Evolutionary conservation across 2,329 filamentous ascomycete genomes (phyloP).

Genomic region (Epichloe aotearoae): DNA sequence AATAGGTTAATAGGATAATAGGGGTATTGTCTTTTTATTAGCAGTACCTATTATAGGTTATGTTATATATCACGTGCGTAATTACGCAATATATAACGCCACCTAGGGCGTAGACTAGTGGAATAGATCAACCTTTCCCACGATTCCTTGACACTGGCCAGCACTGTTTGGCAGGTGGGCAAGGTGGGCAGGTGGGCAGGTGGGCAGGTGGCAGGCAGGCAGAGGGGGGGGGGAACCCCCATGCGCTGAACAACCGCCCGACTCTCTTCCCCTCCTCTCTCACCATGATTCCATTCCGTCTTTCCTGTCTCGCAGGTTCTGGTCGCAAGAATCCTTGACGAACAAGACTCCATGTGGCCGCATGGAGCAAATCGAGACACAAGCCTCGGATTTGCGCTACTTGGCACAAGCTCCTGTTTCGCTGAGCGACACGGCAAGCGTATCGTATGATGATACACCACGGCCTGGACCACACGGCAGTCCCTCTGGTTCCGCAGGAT

Average conservation of each 20-base stretch:
- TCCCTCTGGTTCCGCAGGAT: slow-evolving; percentile 24
- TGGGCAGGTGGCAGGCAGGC: neutral
- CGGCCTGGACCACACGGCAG: slow-evolving; percentile 19
- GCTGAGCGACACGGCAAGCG: slow-evolving; percentile 16
- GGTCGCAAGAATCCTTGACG: neutral
- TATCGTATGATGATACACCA: slow-evolving; percentile 22
- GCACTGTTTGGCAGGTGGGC: too few relatives aligned
- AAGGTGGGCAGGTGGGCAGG: too few relatives aligned
- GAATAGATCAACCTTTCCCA: too few relatives aligned
- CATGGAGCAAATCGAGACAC: slow-evolving; percentile 42
- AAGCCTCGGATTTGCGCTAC: slow-evolving; percentile 41
- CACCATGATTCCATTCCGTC: neutral
- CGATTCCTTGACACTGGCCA: too few relatives aligned
- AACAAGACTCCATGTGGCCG: slow-evolving; percentile 1
- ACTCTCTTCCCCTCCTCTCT: neutral
- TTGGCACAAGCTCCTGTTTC: slow-evolving; percentile 28
- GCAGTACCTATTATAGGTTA: too few relatives aligned
- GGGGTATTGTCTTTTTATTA: too few relatives aligned
- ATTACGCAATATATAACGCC: too few relatives aligned
- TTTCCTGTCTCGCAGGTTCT: neutral
- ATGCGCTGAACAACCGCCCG: neutral
- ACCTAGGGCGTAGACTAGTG: too few relatives aligned
- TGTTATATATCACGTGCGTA: too few relatives aligned
- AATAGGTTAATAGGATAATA: too few relatives aligned
- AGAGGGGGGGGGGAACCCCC: too few relatives aligned